phyloP scores from a whole-genome alignment of 768 basidiomycete genomes.

The Xerocomus brunneocitrinus region DNA sequence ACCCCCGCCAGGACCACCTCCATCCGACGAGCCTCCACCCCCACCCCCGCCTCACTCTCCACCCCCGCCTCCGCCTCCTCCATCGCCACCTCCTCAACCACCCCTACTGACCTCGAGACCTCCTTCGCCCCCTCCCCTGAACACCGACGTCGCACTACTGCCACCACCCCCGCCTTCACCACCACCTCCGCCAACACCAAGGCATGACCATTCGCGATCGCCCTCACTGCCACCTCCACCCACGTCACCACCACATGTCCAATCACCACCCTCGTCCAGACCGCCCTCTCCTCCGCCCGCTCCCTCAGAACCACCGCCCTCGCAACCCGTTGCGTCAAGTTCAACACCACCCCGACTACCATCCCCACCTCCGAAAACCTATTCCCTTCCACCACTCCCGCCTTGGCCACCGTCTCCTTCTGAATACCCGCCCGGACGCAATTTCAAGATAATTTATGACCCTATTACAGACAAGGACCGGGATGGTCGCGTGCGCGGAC shows the following conservation, averaged over 20 bases:
- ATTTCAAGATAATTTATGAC: slow-evolving; percentile 65
- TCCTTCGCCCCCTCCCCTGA: slow-evolving; percentile 16
- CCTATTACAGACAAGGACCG: slow-evolving; percentile 46
- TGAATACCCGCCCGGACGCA: slow-evolving; percentile 43
- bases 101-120: slow-evolving; percentile 24
- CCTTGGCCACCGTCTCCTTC: slow-evolving; percentile 54
- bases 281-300: slow-evolving; percentile 27
- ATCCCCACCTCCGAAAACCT: slow-evolving; percentile 29
- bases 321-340: slow-evolving; percentile 27
- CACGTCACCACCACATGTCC: slow-evolving; percentile 21
- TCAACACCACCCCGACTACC: slow-evolving; percentile 14
- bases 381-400: slow-evolving; percentile 42
- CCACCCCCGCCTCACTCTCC: slow-evolving; percentile 33
- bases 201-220: slow-evolving; percentile 17
- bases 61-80: slow-evolving; percentile 22
- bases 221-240: slow-evolving; percentile 24
- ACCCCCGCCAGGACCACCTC: slow-evolving; percentile 29
- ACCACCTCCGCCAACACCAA: slow-evolving; percentile 6
- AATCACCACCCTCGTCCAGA: slow-evolving; percentile 23
- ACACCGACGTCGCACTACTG: slow-evolving; percentile 12
- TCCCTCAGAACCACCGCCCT: slow-evolving; percentile 15
- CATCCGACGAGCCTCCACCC: slow-evolving; percentile 28
- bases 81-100: slow-evolving; percentile 28
- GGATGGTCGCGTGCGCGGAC: slow-evolving; percentile 35
- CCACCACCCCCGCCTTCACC: slow-evolving; percentile 14